These are phyloP conservation scores for Umbellularia californica DNA, from an alignment of 164 flowering plant species.

Conservation along the genomic window DNA sequence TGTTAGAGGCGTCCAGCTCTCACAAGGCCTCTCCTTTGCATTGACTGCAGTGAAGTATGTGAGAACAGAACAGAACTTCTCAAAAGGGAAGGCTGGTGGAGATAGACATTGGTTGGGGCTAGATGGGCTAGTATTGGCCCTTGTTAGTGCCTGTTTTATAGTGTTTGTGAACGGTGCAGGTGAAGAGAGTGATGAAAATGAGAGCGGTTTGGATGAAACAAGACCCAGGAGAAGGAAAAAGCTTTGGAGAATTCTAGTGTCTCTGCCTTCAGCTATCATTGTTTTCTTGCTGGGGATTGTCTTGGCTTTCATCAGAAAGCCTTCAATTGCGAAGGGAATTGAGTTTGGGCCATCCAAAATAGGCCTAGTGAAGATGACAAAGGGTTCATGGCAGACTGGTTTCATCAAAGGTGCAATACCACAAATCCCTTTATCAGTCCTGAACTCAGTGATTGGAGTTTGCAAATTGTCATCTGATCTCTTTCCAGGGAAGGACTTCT, in stretches of 20 bases:
- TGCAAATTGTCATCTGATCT: slow-evolving; percentile 62
- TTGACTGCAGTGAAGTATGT: slow-evolving; percentile 70
- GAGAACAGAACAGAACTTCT: slow-evolving; percentile 49
- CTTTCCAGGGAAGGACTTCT: slow-evolving; percentile 53
- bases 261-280: slow-evolving; percentile 69
- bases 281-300: slow-evolving; percentile 60
- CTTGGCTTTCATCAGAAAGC: slow-evolving; percentile 54
- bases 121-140: slow-evolving; percentile 72
- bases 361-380: slow-evolving; percentile 37
- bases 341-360: slow-evolving; percentile 55
- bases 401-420: slow-evolving; percentile 72
- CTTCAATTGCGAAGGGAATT: slow-evolving; percentile 33
- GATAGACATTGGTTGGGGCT: slow-evolving; percentile 68
- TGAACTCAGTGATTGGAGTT: slow-evolving; percentile 73
- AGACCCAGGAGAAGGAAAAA: slow-evolving; percentile 10
- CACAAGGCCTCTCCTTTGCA: slow-evolving; percentile 86
- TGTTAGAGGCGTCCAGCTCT: slow-evolving; percentile 87
- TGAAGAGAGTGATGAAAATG: slow-evolving; percentile 27
- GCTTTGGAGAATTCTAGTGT: slow-evolving; percentile 31
- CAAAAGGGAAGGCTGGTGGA: slow-evolving; percentile 50
- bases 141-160: slow-evolving; percentile 60
- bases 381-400: slow-evolving; percentile 63
- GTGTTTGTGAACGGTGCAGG: slow-evolving; percentile 65
- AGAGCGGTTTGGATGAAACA: background rate
- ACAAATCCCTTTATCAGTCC: slow-evolving; percentile 59